Base-by-base conservation (phyloP, 2,329 filamentous ascomycete genomes). In the Bertia moriformis region DNA sequence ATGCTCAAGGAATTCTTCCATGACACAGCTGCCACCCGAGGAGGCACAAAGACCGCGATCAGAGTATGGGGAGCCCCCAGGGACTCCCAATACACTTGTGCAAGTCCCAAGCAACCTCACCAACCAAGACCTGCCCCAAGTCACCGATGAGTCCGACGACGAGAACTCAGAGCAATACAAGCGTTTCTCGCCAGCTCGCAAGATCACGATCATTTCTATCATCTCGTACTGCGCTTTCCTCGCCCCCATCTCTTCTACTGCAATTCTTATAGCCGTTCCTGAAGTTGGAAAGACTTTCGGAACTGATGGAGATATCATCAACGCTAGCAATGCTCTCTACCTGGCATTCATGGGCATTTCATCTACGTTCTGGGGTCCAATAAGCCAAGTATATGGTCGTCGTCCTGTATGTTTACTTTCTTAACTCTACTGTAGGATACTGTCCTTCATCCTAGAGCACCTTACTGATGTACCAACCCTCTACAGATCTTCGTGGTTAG, bases 271-370 rank as follows among this genome's bases (percentile, higher is more conserved):
- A 1, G 78, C 76, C 12, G 65, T 78, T 7, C 77, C 78, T 2
- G 76, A 83, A 52, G 72, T 83, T 4, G 76, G 74, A 3, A 55
- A 52, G 4, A 73, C 69, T 3, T 81, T 65, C 48, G 43, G 62
- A 29, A 78, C 72, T 3, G 74, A 67, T 4, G 75, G 72, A 3
- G 66, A 67, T 3, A 65, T 82, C 38, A 74, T 84, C 51, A 78
- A 82, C 50, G 56, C 80, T 24, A 73, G 68, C 45, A 84, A 83
- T 57, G 79, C 78, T 0, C 51, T 83, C 12, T 84, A 83, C 48
- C 65, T 84, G 59, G 56, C 82, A 2, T 79, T 78, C 50, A 84
- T 84, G 80, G 80, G 77, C 0, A 46, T 82, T 4, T 67, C 65
- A 2, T 71, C 78, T 1, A 66, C 73, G 4, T 68, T 83, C 40